Evolutionary conservation across 2,329 filamentous ascomycete genomes (phyloP), one percentile per base, ranked within the genome.

Genomic region (Immersiporthe knoxdaviesiana): DNA sequence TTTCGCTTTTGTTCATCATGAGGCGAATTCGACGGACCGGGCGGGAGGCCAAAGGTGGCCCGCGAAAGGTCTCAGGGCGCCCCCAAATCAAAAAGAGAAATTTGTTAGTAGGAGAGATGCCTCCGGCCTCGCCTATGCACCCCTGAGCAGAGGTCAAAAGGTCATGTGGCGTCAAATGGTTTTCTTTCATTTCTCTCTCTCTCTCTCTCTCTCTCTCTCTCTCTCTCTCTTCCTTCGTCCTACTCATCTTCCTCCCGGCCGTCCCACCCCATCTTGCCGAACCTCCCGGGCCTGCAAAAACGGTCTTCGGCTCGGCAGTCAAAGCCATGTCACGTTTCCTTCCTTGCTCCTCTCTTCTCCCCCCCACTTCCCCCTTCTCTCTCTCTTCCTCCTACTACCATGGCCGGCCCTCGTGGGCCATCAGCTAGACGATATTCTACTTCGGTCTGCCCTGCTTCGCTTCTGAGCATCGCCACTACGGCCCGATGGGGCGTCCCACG

Each of bases 401-500:
- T 50, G 35, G 16, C 63, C 24, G n/a, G 14, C 21, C 63, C 35
- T 56, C 32, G 12, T 37, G 27, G 44, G 61, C 63, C 30, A 41
- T 41, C 30, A 39, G 30, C 32, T 35, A 65, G 63, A 65, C 63
- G 21, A 65, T 65, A 56, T 65, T 65, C 63, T 21, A 65, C 63
- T 65, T 65, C 50, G 32, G 24, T 37, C 32, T n/a, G 18, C 54
- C 50, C 27, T 27, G 52, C 10, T 5, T 56, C 21, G 32, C 32
- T n/a, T 24, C n/a, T 21, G 37, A 21, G 35, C 63, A 65, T 37
- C 50, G 63, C 63, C 63, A 65, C 63, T 30, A 50, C 32, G 21
- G n/a, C 7, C 44, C 32, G 47, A 24, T 54, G 30, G 63, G 52
- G 5, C 30, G 11, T n/a, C 32, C 56, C 54, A 32, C 54, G 2